Percentiles rank a stretch among this genome's conserved stretches.
Evolutionary conservation across 805 yeast species (phyloP).

Genomic region (Ogataea trehalophila): DNA sequence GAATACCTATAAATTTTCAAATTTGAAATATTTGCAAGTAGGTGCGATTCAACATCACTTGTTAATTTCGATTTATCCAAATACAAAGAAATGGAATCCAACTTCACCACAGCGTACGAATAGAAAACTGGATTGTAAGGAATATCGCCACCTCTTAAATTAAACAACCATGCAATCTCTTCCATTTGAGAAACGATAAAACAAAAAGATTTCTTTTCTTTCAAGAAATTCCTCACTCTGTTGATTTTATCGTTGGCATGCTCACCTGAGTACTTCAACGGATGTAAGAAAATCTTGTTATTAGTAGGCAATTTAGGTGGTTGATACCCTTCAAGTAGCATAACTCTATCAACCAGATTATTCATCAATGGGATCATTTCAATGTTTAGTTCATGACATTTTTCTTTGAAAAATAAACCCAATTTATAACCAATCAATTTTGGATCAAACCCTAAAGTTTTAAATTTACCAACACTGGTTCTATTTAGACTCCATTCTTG

Average conservation of each 20-base stretch:
- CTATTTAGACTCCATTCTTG: constrained; percentile 66
- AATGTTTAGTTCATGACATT: constrained; percentile 33
- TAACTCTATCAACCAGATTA: constrained; percentile 72
- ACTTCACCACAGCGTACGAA: constrained; percentile 50
- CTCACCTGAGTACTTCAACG: constrained; percentile 39
- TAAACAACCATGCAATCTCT: constrained; percentile 50
- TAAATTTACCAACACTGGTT: constrained; percentile 39
- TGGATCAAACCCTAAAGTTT: constrained; percentile 81
- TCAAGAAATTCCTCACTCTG: constrained; percentile 25
- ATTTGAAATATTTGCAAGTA: constrained; percentile 15
- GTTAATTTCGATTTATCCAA: constrained; percentile 38
- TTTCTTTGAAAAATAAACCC: constrained; percentile 37
- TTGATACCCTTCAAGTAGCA: constrained; percentile 40
- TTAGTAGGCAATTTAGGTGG: constrained; percentile 16
- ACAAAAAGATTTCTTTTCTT: constrained; percentile 32
- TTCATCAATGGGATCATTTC: constrained; percentile 46
- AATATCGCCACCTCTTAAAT: constrained; percentile 60
- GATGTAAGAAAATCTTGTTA: constrained; percentile 32
- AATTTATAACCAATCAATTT: constrained; percentile 51
- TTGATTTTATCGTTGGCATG: constrained; percentile 32
- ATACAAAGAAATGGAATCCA: constrained; percentile 34
- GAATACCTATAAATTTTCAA: constrained; percentile 47
- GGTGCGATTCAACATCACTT: constrained; percentile 17
- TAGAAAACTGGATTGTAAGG: constrained; percentile 85
- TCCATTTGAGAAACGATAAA: constrained; percentile 49